Conservation (phyloP, 139 green algal genomes). For the Pseudopediastrum boryanum region DNA sequence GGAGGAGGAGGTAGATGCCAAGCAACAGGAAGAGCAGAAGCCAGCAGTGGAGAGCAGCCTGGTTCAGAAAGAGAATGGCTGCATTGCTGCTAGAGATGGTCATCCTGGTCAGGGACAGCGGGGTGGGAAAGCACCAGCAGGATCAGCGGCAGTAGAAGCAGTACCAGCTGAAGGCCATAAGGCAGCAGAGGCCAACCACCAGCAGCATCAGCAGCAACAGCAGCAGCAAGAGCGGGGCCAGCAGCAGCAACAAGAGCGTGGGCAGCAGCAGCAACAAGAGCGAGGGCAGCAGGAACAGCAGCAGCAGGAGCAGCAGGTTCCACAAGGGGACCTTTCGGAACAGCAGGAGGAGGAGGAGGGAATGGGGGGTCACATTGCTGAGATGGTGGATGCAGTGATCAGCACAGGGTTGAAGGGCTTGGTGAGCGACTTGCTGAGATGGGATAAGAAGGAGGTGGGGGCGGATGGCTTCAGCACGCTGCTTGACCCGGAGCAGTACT, state of each 20-base stretch:
- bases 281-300: background rate
- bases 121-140: background rate
- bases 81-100: background rate
- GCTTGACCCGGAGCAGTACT: too few species aligned
- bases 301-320: background rate
- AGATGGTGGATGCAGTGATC: too few species aligned
- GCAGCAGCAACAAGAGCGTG: background rate
- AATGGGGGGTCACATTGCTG: too few species aligned
- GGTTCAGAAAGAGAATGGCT: too few species aligned
- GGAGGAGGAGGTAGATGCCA: too few species aligned
- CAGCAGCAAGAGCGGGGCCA: background rate
- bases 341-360: background rate
- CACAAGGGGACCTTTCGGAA: too few species aligned
- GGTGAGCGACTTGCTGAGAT: too few species aligned
- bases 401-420: too few species aligned
- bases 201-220: slow-evolving; percentile 18
- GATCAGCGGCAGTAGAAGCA: background rate
- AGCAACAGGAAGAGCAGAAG: too few species aligned
- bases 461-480: too few species aligned
- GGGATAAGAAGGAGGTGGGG: too few species aligned
- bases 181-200: background rate
- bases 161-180: background rate
- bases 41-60: too few species aligned
- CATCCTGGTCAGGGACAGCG: background rate
- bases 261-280: background rate